Conservation (phyloP, 495 filamentous ascomycete genomes). For the Talaromyces stipitatus region DNA sequence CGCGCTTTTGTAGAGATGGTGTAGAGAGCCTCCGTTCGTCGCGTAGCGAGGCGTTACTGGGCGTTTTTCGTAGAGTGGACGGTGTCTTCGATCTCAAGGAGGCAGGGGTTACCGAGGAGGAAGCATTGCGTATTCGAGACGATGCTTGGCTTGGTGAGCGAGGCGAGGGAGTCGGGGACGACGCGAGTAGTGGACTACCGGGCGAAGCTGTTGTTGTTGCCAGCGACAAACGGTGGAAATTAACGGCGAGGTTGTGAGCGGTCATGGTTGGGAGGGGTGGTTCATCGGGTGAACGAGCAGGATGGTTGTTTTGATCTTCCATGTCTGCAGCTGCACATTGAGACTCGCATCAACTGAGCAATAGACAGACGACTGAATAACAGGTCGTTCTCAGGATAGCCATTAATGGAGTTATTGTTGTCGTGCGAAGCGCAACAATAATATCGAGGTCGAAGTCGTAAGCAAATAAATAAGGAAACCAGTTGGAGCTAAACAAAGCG, state of each 20-base stretch:
- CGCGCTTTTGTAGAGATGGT: slow-evolving; percentile 36
- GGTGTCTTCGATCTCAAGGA: slow-evolving; percentile 15
- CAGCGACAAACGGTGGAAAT: slow-evolving; percentile 13
- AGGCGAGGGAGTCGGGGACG: slow-evolving; percentile 8
- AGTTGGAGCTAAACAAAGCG: slow-evolving; percentile 4
- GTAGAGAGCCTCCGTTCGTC: slow-evolving; percentile 38
- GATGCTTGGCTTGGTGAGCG: slow-evolving; percentile 14
- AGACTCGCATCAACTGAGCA: slow-evolving; percentile 22
- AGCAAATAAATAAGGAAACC: background rate
- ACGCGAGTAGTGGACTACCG: slow-evolving; percentile 24
- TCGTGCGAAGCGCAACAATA: background rate
- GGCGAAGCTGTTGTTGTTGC: slow-evolving; percentile 27
- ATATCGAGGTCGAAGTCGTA: background rate
- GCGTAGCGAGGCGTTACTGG: slow-evolving; percentile 44
- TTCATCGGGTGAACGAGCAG: slow-evolving; percentile 21
- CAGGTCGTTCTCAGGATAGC: background rate
- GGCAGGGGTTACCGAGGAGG: slow-evolving; percentile 20
- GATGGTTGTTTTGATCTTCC: slow-evolving; percentile 7
- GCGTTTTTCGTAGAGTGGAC: slow-evolving; percentile 36
- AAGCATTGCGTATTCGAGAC: slow-evolving; percentile 12
- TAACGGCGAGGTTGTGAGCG: slow-evolving; percentile 35
- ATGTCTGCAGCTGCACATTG: slow-evolving; percentile 18
- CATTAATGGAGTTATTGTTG: background rate
- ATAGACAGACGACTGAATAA: slow-evolving; percentile 9
- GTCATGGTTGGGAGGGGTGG: slow-evolving; percentile 38